Evolutionary conservation across 805 yeast genomes (phyloP).

Genomic region (Lachancea quebecensis): DNA sequence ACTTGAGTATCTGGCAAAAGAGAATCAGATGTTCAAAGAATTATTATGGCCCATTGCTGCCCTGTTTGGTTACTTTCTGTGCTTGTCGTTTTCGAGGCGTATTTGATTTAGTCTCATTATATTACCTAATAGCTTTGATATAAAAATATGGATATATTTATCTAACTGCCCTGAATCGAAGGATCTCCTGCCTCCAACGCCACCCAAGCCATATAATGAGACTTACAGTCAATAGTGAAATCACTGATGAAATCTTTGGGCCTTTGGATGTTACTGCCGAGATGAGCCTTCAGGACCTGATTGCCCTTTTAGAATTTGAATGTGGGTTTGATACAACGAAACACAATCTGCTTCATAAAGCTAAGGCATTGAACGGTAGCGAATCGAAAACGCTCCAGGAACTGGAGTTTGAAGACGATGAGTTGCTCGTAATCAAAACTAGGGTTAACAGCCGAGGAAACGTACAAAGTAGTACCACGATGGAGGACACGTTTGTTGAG

Average conservation of each 20-base stretch:
- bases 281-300: slow-evolving; percentile 58
- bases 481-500: slow-evolving; percentile 35
- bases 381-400: slow-evolving; percentile 37
- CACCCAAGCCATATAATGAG: slow-evolving; percentile 34
- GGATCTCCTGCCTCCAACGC: neutral
- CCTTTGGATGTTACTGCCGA: slow-evolving; percentile 59
- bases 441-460: slow-evolving; percentile 10
- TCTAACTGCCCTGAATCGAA: too few relatives aligned
- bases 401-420: slow-evolving; percentile 49
- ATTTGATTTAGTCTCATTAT: too few relatives aligned
- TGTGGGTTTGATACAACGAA: slow-evolving; percentile 42
- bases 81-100: too few relatives aligned
- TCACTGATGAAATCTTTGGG: slow-evolving; percentile 41
- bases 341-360: slow-evolving; percentile 47
- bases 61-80: too few relatives aligned
- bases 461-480: neutral
- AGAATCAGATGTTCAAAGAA: too few relatives aligned
- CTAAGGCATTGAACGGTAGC: slow-evolving; percentile 32
- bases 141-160: too few relatives aligned
- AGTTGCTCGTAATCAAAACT: slow-evolving; percentile 42
- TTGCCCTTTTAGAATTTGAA: slow-evolving; percentile 68
- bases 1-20: too few relatives aligned
- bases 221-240: slow-evolving; percentile 43
- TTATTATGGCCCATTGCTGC: too few relatives aligned
- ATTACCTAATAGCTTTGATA: too few relatives aligned